Evolutionary conservation across 1,284 basidiomycete genomes (phyloP).

Genomic region (Sporisorium iseilematis-ciliati): DNA sequence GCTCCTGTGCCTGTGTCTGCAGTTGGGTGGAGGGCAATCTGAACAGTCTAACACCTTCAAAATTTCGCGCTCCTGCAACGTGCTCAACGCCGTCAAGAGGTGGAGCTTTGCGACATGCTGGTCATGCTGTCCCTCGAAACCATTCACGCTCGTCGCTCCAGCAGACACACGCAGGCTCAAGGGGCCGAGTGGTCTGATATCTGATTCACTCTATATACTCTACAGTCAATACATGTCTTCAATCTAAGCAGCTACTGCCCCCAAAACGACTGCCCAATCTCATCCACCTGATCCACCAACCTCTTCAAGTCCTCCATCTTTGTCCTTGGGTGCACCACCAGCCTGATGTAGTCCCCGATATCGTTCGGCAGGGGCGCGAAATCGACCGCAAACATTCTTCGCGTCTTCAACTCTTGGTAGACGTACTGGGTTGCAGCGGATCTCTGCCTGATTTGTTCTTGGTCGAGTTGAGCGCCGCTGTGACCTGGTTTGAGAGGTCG

Average conservation of each 20-base stretch:
- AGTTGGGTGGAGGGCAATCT: constrained; percentile 13
- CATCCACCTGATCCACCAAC: constrained; percentile 55
- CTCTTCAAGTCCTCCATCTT: constrained; percentile 40
- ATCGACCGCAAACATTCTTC: constrained; percentile 60
- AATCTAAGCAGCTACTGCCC: constrained; percentile 7
- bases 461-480: background rate
- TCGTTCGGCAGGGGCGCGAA: constrained; percentile 60
- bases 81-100: background rate
- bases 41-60: background rate
- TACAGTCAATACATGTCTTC: too few species aligned
- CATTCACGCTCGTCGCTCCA: too few species aligned
- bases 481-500: constrained; percentile 36
- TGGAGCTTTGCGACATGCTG: too few species aligned
- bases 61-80: background rate
- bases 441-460: constrained; percentile 21
- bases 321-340: constrained; percentile 63
- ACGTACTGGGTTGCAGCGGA: constrained; percentile 36
- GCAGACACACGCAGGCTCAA: too few species aligned
- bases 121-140: too few species aligned
- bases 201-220: too few species aligned
- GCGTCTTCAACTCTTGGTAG: constrained; percentile 35
- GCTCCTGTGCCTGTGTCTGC: background rate
- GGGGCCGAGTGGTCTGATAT: too few species aligned
- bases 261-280: constrained; percentile 48
- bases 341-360: constrained; percentile 56